phyloP scores from a whole-genome alignment of 106 monocot genomes.

The Narthecium ossifragum region DNA sequence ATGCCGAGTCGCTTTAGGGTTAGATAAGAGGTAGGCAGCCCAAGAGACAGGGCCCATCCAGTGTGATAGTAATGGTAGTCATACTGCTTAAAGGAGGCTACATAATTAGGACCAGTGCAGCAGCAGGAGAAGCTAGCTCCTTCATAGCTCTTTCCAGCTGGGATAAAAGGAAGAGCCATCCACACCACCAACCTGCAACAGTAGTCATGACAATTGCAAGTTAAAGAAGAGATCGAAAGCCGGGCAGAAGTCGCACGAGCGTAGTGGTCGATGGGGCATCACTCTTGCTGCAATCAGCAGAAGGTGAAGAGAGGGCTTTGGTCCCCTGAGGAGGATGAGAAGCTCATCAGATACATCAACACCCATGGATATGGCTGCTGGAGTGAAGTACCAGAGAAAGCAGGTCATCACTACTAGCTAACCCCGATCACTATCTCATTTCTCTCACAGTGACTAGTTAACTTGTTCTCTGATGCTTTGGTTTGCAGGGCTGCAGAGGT shows the following conservation, averaged over 20 bases:
- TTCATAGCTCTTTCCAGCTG: neutral
- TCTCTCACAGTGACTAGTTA: neutral
- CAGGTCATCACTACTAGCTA: neutral
- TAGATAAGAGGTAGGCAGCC: neutral
- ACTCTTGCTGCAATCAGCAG: conserved; percentile 20
- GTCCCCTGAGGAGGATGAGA: conserved; percentile 14
- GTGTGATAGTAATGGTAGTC: neutral
- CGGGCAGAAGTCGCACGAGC: too few species aligned
- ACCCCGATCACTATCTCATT: neutral
- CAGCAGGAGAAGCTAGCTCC: neutral
- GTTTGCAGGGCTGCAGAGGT: conserved; percentile 51
- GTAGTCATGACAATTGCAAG: neutral
- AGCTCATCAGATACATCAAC: conserved; percentile 13
- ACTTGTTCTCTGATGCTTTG: neutral
- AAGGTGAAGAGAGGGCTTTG: conserved; percentile 18
- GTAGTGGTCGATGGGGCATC: conserved; percentile 15
- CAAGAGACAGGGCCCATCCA: neutral
- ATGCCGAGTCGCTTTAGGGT: conserved; percentile 7
- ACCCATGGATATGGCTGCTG: conserved; percentile 15
- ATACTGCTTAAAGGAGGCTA: neutral
- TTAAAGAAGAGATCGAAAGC: neutral
- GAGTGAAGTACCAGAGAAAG: conserved; percentile 22
- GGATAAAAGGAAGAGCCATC: neutral
- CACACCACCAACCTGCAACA: neutral
- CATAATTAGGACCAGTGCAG: neutral